A percentile compares a stretch with the other conserved stretches of the same genome.
Evolutionary conservation across 495 filamentous ascomycete genomes (phyloP).

Genomic region (Xylaria castorea): DNA sequence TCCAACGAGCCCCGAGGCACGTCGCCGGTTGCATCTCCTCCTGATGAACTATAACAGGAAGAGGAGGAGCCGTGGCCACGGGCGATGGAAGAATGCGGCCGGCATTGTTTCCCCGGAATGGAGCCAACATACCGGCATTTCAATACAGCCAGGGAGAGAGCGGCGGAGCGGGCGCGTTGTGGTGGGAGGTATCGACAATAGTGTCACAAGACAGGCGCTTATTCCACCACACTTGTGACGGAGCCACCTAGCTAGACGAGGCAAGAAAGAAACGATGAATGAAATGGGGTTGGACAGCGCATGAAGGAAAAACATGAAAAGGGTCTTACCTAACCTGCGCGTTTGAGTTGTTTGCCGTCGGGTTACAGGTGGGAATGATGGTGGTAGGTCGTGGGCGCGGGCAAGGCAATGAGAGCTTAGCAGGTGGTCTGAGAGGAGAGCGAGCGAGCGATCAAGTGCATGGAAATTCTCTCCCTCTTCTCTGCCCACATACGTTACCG

Average conservation of each 20-base stretch:
- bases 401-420: conserved; percentile 32
- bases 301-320: conserved; percentile 17
- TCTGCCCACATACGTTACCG: conserved; percentile 23
- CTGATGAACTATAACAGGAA: conserved; percentile 16
- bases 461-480: conserved; percentile 27
- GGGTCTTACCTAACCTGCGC: conserved; percentile 30
- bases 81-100: conserved; percentile 21
- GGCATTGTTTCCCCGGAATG: conserved; percentile 26
- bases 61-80: conserved; percentile 1
- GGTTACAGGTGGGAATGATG: conserved; percentile 33
- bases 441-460: conserved; percentile 29
- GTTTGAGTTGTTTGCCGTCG: conserved; percentile 30
- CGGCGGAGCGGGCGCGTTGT: conserved; percentile 20
- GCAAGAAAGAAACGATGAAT: conserved; percentile 8
- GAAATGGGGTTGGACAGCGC: conserved; percentile 22
- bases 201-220: conserved; percentile 32
- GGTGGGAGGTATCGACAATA: conserved; percentile 29
- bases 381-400: conserved; percentile 31
- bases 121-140: conserved; percentile 29
- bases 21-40: conserved; percentile 23
- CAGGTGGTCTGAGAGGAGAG: conserved; percentile 33
- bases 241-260: conserved; percentile 10
- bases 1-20: conserved; percentile 23
- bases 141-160: conserved; percentile 24
- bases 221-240: conserved; percentile 31